Evolutionary conservation across 2,329 filamentous ascomycete genomes (phyloP), one percentile per base, ranked within the genome.

Genomic region (Colletotrichum tofieldiae): DNA sequence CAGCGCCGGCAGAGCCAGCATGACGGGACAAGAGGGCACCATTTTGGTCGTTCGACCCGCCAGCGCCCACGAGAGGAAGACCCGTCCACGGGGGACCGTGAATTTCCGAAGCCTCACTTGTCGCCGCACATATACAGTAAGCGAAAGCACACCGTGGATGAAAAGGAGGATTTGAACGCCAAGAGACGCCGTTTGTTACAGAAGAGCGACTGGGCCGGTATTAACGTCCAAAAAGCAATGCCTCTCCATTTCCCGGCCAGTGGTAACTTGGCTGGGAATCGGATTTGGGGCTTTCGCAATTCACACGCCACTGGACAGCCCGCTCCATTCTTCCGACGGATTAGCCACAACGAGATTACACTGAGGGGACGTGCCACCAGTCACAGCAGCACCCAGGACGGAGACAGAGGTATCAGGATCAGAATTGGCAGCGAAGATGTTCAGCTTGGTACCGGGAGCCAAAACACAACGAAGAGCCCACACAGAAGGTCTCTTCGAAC

Each of bases 201-300:
- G 47, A 63, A 73, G 39, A 35, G 35, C 20, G 75, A 76, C 49
- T 83, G 81, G 80, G 78, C 77, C 0, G 80, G 81, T 4, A 71
- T 82, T 8, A 72, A 70, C 23, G 61, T 80, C 14, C 80, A 82
- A 56, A 82, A 81, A 59, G 74, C 78, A 11, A 71, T 80, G 1
- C 23, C 65, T 29, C 52, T 74, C 2, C 43, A 63, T 12, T 72
- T 72, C 41, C 49, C 67, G 1, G 60, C 49, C 20, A 51, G 61
- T 14, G 20, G 29, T 16, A 63, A 37, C 29, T 35, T 47, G 9
- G 32, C 37, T 7, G 32, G 39, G n/a, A 37, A 55, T 20, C 64
- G 60, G 32, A 64, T 72, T 26, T 74, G 72, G 73, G 72, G 68
- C 18, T 75, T 72, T 47, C 43, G 62, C 20, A 37, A 47, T 26